Percentiles rank a stretch among this genome's conserved stretches.
Conservation (phyloP, 2,329 filamentous ascomycete genomes). For the Metarhizium guizhouense region DNA sequence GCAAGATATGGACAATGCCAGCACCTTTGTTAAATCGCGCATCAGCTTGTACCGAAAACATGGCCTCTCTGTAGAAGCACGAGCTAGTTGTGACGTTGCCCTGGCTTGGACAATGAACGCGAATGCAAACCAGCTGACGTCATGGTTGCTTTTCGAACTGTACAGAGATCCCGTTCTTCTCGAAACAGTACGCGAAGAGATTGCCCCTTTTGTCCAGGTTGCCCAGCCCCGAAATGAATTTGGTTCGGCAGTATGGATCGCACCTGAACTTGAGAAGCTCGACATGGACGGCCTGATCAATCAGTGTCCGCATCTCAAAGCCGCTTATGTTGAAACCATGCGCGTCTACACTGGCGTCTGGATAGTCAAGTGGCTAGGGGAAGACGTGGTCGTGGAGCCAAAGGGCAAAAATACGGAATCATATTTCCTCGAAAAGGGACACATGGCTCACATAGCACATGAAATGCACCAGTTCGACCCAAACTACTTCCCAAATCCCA, state of each 20-base stretch:
- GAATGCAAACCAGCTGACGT: conserved; percentile 27
- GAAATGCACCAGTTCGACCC: conserved; percentile 27
- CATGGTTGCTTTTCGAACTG: conserved; percentile 34
- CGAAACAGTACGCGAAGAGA: conserved; percentile 27
- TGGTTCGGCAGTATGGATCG: conserved; percentile 24
- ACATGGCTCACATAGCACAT: conserved; percentile 23
- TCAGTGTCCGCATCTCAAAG: conserved; percentile 29
- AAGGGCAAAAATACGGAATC: conserved; percentile 11
- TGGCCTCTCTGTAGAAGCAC: conserved; percentile 19
- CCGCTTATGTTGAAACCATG: conserved; percentile 30
- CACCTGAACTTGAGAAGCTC: conserved; percentile 22
- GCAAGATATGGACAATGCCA: conserved; percentile 28
- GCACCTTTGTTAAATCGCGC: conserved; percentile 22
- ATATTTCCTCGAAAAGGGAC: conserved; percentile 24
- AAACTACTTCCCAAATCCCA: conserved; percentile 20
- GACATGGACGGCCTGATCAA: conserved; percentile 26
- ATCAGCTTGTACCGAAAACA: conserved; percentile 20
- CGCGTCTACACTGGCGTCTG: conserved; percentile 27
- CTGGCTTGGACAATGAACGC: conserved; percentile 29
- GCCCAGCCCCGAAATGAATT: conserved; percentile 27
- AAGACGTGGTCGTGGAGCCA: conserved; percentile 23
- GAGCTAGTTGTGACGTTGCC: conserved; percentile 25
- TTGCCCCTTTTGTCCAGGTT: conserved; percentile 22
- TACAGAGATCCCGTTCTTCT: conserved; percentile 29
- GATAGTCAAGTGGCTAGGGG: conserved; percentile 19